Percentiles rank a stretch among this genome's conserved stretches.
phyloP scores from a whole-genome alignment of 352 stramenopile species.

The Globisporangium perplexum region DNA sequence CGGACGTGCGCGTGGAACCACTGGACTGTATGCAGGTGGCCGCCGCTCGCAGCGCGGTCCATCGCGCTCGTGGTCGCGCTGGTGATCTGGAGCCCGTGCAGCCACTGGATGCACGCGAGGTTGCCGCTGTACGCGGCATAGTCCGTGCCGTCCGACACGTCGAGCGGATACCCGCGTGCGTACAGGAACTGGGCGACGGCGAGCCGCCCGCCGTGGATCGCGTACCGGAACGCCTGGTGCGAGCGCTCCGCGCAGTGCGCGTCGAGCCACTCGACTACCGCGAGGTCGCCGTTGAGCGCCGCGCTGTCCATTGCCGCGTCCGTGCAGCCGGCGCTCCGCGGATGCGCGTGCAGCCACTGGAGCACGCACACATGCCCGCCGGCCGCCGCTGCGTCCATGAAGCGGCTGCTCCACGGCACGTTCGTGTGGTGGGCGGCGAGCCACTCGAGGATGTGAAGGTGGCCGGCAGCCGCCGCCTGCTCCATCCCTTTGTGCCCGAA shows the following conservation, averaged over 20 bases:
- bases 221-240: conserved; percentile 6
- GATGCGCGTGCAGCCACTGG: conserved; percentile 12
- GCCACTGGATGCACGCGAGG: conserved; percentile 12
- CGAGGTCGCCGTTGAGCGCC: conserved; percentile 14
- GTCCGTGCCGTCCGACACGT: conserved; percentile 8
- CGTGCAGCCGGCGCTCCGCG: conserved; percentile 11
- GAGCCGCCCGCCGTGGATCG: conserved; percentile 10
- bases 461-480: conserved; percentile 3
- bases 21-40: conserved; percentile 13
- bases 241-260: conserved; percentile 5
- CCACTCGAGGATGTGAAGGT: conserved; percentile 10
- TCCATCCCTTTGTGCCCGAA: conserved; percentile 15
- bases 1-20: conserved; percentile 14
- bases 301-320: conserved; percentile 18
- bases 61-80: conserved; percentile 12
- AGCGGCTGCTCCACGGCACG: conserved; percentile 9
- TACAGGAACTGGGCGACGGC: conserved; percentile 13
- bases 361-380: conserved; percentile 10
- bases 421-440: conserved; percentile 6
- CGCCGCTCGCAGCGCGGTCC: conserved; percentile 14
- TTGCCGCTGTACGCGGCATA: conserved; percentile 11
- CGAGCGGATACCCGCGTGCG: neutral
- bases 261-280: conserved; percentile 20
- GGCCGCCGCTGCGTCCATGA: conserved; percentile 10
- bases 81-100: conserved; percentile 6